phyloP scores from a whole-genome alignment of 2,329 filamentous ascomycete species.

The Teratosphaeria zuluensis region DNA sequence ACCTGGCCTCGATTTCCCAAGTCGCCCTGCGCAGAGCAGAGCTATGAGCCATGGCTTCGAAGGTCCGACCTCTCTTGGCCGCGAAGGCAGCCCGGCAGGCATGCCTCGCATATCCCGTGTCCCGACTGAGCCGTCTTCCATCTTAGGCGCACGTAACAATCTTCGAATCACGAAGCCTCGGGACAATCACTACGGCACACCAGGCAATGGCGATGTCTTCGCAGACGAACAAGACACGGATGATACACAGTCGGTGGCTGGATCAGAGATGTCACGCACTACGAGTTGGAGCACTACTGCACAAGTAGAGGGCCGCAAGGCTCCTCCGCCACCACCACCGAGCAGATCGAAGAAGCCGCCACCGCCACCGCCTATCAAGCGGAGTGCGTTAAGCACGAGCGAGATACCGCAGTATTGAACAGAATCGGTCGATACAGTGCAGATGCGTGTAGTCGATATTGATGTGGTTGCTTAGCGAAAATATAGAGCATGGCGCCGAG shows the following conservation, averaged over 20 bases:
- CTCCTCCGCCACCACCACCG: constrained; percentile 51
- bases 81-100: constrained; percentile 41
- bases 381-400: constrained; percentile 38
- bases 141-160: constrained; percentile 39
- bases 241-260: constrained; percentile 41
- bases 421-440: neutral
- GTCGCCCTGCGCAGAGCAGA: constrained; percentile 30
- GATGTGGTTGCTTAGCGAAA: neutral
- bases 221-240: constrained; percentile 40
- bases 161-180: constrained; percentile 31
- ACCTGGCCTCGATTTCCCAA: constrained; percentile 34
- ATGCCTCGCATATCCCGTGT: constrained; percentile 41
- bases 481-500: neutral
- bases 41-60: constrained; percentile 1
- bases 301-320: constrained; percentile 40
- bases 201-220: constrained; percentile 37
- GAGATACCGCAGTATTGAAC: constrained; percentile 23
- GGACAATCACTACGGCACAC: constrained; percentile 3
- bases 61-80: constrained; percentile 5
- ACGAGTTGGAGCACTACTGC: neutral
- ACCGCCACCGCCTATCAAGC: constrained; percentile 56
- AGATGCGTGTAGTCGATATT: neutral
- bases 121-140: constrained; percentile 45
- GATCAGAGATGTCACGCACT: constrained; percentile 19
- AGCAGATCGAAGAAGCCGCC: constrained; percentile 55